These are phyloP conservation scores for Aureobasidium namibiae DNA, from an alignment of 2,329 filamentous ascomycete genomes.

Conservation along the genomic window DNA sequence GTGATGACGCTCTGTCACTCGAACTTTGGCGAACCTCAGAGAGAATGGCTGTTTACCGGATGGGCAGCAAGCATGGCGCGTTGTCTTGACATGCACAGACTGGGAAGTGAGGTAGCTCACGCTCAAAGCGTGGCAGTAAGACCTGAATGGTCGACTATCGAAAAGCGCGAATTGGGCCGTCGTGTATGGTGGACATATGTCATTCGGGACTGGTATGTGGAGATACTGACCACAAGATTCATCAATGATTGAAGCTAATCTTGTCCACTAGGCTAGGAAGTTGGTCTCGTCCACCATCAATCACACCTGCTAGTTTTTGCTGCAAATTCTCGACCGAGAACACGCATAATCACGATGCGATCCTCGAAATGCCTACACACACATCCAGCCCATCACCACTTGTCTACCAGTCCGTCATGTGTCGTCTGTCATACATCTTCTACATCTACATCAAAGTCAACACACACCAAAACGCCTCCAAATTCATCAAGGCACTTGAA, in stretches of 20 bases:
- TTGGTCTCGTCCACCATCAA: constrained; percentile 10
- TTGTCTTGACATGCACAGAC: constrained; percentile 10
- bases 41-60: constrained; percentile 10
- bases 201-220: constrained; percentile 10
- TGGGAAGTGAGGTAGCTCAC: constrained; percentile 4
- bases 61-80: constrained; percentile 6
- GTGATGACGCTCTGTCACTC: constrained; percentile 10
- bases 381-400: constrained; percentile 4
- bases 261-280: constrained; percentile 2
- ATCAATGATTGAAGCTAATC: neutral
- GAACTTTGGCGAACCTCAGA: constrained; percentile 11
- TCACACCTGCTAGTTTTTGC: constrained; percentile 12
- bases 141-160: constrained; percentile 7
- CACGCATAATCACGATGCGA: neutral
- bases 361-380: neutral
- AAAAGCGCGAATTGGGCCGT: constrained; percentile 8
- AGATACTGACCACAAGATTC: no score
- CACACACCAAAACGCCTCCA: constrained; percentile 7
- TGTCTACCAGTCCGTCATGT: constrained; percentile 9
- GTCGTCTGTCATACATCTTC: constrained; percentile 12
- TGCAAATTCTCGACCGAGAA: constrained; percentile 7
- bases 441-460: constrained; percentile 14
- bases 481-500: constrained; percentile 10
- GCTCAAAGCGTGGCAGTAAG: neutral
- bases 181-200: constrained; percentile 14